Evolutionary conservation across 805 yeast species (phyloP).

Genomic region (Kodamaea laetipori): DNA sequence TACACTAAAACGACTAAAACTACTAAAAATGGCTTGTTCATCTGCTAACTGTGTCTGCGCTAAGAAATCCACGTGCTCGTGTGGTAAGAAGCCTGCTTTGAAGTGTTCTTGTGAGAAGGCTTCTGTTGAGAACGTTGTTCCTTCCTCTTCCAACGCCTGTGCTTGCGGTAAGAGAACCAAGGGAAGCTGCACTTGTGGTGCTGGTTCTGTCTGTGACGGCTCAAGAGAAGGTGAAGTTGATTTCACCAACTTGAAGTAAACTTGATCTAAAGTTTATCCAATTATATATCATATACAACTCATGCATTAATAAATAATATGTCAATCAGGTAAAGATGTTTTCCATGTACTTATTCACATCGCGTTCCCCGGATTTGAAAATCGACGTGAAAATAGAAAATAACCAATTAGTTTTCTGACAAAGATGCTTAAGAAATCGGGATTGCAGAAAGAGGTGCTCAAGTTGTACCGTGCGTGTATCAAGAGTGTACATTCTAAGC

Average conservation of each 20-base stretch:
- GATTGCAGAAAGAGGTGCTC: conserved; percentile 49
- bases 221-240: conserved; percentile 60
- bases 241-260: conserved; percentile 48
- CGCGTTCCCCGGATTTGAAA: no score
- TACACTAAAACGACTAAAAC: not conserved
- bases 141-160: conserved; percentile 48
- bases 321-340: no score
- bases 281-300: no score
- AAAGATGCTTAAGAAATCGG: conserved; percentile 45
- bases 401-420: not conserved
- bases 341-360: no score
- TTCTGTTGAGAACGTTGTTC: conserved; percentile 50
- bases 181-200: conserved; percentile 58
- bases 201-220: conserved; percentile 28
- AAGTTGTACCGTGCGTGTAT: conserved; percentile 52
- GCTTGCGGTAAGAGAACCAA: conserved; percentile 61
- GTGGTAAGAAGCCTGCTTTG: conserved; percentile 61
- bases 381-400: no score
- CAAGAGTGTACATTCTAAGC: conserved; percentile 49
- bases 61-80: conserved; percentile 62
- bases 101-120: conserved; percentile 58
- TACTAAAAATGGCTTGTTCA: conserved; percentile 18
- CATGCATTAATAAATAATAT: not conserved
- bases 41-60: conserved; percentile 54
- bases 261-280: conserved; percentile 17